Conservation (phyloP, 2,329 filamentous ascomycete species). For the Trichoderma atroviride region DNA sequence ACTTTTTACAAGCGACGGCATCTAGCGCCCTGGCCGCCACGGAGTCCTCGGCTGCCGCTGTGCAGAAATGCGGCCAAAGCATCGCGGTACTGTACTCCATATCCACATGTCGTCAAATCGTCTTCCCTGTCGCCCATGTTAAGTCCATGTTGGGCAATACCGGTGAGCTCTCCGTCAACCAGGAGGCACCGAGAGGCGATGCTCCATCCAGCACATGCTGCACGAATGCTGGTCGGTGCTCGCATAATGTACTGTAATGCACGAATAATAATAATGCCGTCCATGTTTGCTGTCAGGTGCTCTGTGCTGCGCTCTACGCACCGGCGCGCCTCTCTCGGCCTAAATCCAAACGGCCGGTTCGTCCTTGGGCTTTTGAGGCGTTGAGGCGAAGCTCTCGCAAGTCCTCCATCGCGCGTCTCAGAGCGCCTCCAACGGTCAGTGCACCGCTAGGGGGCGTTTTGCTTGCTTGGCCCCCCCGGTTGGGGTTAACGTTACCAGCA, state of each 20-base stretch:
- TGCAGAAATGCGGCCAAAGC: neutral
- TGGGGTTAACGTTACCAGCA: constrained; percentile 13
- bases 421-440: neutral
- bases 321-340: constrained; percentile 7
- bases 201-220: neutral
- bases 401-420: neutral
- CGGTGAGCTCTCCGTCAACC: neutral
- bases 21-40: constrained; percentile 1
- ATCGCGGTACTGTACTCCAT: neutral
- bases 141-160: neutral
- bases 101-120: neutral
- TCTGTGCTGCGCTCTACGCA: neutral
- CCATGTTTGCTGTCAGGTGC: neutral
- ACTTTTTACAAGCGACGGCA: neutral
- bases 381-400: constrained; percentile 20
- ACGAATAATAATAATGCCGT: neutral
- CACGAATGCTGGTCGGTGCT: neutral
- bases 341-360: constrained; percentile 1
- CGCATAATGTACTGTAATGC: neutral
- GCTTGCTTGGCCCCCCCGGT: neutral
- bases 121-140: constrained; percentile 2
- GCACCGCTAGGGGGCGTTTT: constrained; percentile 4
- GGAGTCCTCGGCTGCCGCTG: constrained; percentile 16
- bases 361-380: constrained; percentile 4
- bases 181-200: neutral